Percentiles rank a stretch among this genome's conserved stretches.
phyloP scores from a whole-genome alignment of 345 rosid genomes.

The Citrus inodora region DNA sequence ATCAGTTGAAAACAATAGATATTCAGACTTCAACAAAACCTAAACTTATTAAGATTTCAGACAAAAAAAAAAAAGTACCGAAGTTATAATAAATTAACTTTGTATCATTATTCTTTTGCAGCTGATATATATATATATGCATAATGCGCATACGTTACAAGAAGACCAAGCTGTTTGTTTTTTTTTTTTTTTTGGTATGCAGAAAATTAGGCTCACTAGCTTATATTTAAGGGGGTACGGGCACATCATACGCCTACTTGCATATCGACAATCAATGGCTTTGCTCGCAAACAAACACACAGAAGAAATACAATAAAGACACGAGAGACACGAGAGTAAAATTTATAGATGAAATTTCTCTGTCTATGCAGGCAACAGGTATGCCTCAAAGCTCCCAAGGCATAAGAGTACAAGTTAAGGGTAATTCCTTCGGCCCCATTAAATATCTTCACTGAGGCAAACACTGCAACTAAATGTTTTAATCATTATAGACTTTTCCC shows the following conservation, averaged over 20 bases:
- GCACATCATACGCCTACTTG: background rate
- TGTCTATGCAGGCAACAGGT: conserved; percentile 70
- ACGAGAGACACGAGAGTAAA: too few relatives aligned
- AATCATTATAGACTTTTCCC: background rate
- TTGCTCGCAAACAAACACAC: background rate
- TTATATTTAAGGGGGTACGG: background rate
- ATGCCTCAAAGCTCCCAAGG: conserved; percentile 40
- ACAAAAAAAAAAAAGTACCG: too few relatives aligned
- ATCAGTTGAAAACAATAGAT: too few relatives aligned
- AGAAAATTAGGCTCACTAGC: too few relatives aligned
- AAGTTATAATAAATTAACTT: too few relatives aligned
- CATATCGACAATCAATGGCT: background rate
- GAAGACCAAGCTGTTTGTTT: too few relatives aligned
- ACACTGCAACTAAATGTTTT: conserved; percentile 34
- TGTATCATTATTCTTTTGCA: too few relatives aligned
- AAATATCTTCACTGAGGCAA: conserved; percentile 24
- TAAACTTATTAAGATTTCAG: too few relatives aligned
- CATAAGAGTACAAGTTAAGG: conserved; percentile 75
- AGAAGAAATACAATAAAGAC: background rate
- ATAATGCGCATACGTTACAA: too few relatives aligned
- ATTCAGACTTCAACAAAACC: too few relatives aligned
- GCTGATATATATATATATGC: too few relatives aligned
- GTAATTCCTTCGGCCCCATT: conserved; percentile 32
- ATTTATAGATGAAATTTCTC: conserved; percentile 60
- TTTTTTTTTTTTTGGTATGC: too few relatives aligned